phyloP scores from a whole-genome alignment of 2,329 filamentous ascomycete species.

The Fragosphaeria purpurea region DNA sequence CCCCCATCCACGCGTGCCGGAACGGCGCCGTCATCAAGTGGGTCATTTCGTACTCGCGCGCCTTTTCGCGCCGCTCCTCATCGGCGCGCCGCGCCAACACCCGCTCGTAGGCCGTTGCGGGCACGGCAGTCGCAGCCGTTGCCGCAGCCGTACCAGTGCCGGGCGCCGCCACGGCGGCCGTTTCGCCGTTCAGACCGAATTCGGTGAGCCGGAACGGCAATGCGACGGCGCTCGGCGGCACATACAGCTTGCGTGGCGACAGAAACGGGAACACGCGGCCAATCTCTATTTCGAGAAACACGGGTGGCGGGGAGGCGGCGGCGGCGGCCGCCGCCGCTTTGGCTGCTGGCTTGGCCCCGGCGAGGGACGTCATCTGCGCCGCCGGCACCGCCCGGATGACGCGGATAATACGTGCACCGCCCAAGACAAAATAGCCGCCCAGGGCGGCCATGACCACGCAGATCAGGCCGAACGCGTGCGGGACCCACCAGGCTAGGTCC shows the following conservation, averaged over 20 bases:
- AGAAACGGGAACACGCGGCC: constrained; percentile 41
- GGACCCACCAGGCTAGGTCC: constrained; percentile 46
- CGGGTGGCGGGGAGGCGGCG: constrained; percentile 13
- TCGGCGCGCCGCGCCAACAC: constrained; percentile 23
- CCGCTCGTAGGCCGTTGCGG: constrained; percentile 13
- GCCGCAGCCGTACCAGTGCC: not conserved
- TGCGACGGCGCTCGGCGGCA: constrained; percentile 26
- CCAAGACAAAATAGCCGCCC: constrained; percentile 49
- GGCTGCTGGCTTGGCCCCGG: constrained; percentile 8
- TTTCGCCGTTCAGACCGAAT: constrained; percentile 10
- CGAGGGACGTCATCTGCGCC: constrained; percentile 5
- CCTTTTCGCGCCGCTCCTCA: constrained; percentile 26
- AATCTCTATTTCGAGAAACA: constrained; percentile 43
- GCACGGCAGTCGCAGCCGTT: not conserved
- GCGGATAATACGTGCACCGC: constrained; percentile 48
- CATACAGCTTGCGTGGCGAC: constrained; percentile 31
- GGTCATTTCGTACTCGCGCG: constrained; percentile 41
- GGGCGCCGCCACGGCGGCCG: not conserved
- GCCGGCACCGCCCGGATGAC: constrained; percentile 45
- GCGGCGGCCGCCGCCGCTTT: not conserved
- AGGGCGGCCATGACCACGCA: constrained; percentile 50
- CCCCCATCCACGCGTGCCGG: constrained; percentile 34
- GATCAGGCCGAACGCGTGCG: constrained; percentile 45
- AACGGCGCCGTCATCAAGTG: constrained; percentile 50
- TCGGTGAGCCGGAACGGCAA: constrained; percentile 27